Percentiles rank a stretch among this genome's conserved stretches.
These are phyloP conservation scores for Quercus mongolica DNA, from an alignment of 306 rosid genomes.

Conservation along the genomic window DNA sequence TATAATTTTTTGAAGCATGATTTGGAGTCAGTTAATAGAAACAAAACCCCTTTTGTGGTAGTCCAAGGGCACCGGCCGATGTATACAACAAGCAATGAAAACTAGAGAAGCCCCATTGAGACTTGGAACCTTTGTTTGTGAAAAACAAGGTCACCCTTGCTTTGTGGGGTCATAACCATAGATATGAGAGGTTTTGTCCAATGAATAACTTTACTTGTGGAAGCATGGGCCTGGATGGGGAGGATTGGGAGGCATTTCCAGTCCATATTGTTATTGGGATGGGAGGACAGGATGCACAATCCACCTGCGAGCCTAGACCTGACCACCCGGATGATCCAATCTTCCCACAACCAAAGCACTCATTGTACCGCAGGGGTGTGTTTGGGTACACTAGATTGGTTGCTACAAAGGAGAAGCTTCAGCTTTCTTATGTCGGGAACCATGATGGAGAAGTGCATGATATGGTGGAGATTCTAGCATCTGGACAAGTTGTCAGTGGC, in stretches of 20 bases:
- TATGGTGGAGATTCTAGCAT: no score
- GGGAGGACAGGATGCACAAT: conserved; percentile 61
- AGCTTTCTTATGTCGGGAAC: no score
- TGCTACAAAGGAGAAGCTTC: no score
- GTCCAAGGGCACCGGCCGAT: conserved; percentile 91
- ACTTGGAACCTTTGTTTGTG: conserved; percentile 77
- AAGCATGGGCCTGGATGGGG: conserved; percentile 28
- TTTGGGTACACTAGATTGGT: conserved; percentile 48
- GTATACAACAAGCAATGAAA: conserved; percentile 85
- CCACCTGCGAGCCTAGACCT: conserved; percentile 48
- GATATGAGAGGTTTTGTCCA: conserved; percentile 82
- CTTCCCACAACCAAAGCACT: conserved; percentile 70
- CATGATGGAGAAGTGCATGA: no score
- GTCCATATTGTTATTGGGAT: conserved; percentile 72
- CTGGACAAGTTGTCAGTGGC: conserved; percentile 22
- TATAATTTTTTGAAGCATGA: conserved; percentile 67
- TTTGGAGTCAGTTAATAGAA: conserved; percentile 69
- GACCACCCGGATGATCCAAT: conserved; percentile 54
- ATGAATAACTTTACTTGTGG: conserved; percentile 76
- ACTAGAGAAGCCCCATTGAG: conserved; percentile 56
- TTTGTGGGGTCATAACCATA: conserved; percentile 89
- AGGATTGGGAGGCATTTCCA: conserved; percentile 41
- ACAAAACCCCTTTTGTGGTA: conserved; percentile 69
- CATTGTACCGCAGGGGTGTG: conserved; percentile 78
- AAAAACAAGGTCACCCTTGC: conserved; percentile 76